Base-by-base conservation (phyloP, 2,329 filamentous ascomycete genomes). In the Coniella vitis region DNA sequence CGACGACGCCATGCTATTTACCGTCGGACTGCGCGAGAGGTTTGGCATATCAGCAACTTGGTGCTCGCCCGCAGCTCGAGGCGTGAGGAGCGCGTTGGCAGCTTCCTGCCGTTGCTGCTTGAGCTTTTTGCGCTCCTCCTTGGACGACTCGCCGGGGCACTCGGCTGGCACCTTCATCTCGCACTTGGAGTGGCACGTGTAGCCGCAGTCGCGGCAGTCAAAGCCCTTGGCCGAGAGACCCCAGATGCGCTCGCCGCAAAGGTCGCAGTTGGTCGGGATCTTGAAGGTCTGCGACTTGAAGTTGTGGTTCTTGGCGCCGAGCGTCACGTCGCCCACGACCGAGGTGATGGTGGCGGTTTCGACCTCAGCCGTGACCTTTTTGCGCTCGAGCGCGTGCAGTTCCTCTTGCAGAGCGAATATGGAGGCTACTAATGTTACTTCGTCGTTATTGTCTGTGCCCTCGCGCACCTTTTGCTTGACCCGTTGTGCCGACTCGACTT, bases 271-370 rank as follows among this genome's bases (percentile, higher is more conserved):
- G 4, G 93, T 98, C 0, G 94, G 94, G 53, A 98, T 95, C 66
- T 97, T 97, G 76, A 97, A 98, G 0, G 93, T 97, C 63, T 97
- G 90, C n/a, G 88, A 83, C 68, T 95, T 95, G 77, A 98, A 98
- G 61, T 95, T 93, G 72, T 98, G 93, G 61, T 90, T 95, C 64
- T 89, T 89, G 10, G 90, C 90, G 16, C 91, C 91, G 17, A 95
- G 73, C 2, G 90, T 95, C 47, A 98, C 79, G 63, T 98, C 93
- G 32, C 93, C 93, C 3, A 96, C 91, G 0, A 83, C 87, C 9
- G 83, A 75, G n/a, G 89, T 91, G 61, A 98, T 95, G 2, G 90
- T 95, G 1, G 86, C 85, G 8, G 90, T 90, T 68, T 98, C 93
- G 14, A 96, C 86, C 65, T 97, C 93, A 32, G 89, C 89, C 2